phyloP scores from a whole-genome alignment of 192 early-diverging fungal genomes.

The Linnemannia elongata region DNA sequence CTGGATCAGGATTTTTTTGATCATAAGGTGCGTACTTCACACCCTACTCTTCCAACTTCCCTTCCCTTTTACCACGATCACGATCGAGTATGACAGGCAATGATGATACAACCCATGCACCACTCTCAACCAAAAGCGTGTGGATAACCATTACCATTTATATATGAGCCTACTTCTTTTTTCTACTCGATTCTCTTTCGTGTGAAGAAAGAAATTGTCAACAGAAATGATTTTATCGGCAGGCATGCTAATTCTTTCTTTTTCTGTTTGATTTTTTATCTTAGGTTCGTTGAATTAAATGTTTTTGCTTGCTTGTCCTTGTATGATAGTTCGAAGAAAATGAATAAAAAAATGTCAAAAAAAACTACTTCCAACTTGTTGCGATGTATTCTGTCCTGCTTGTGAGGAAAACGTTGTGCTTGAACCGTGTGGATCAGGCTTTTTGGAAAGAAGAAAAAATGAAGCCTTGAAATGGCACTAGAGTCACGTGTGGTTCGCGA shows the following conservation, averaged over 20 bases:
- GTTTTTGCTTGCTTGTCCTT: slow-evolving; percentile 1
- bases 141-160: slow-evolving; percentile 59
- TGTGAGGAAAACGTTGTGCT: not conserved
- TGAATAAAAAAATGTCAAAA: slow-evolving; percentile 8
- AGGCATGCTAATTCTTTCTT: slow-evolving; percentile 29
- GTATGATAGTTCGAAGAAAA: not conserved
- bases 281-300: not conserved
- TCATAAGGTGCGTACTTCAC: slow-evolving; percentile 32
- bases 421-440: not conserved
- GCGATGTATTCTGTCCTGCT: not conserved
- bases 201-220: not conserved
- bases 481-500: not conserved
- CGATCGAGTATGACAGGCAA: slow-evolving; percentile 16
- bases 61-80: not conserved
- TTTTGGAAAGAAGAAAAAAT: not conserved
- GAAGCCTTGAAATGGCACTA: not conserved
- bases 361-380: not conserved
- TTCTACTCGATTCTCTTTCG: not conserved
- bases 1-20: not conserved
- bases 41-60: not conserved
- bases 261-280: not conserved
- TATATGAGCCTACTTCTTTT: slow-evolving; percentile 47
- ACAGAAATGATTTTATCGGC: not conserved
- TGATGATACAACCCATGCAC: slow-evolving; percentile 61
- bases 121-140: slow-evolving; percentile 62